Evolutionary conservation across 1,139 yeast species (phyloP).

Genomic region (Petasospora fabianii): DNA sequence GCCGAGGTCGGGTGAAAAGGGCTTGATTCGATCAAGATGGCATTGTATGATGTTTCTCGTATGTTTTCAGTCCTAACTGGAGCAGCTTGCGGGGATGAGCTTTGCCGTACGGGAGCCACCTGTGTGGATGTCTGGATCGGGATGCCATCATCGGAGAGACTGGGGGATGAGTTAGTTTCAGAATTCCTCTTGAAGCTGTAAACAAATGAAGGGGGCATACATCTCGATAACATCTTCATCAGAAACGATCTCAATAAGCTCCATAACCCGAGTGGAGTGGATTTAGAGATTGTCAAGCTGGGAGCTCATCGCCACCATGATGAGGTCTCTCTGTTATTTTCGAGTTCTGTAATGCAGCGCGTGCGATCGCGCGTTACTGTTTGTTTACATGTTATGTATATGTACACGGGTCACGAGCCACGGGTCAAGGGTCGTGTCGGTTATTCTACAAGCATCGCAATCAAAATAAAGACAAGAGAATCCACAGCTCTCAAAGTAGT

Average conservation of each 20-base stretch:
- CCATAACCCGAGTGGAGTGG: conserved; percentile 1
- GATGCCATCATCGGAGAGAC: conserved; percentile 7
- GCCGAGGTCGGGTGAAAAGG: too few species aligned
- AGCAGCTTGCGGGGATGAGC: neutral
- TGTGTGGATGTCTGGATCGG: conserved; percentile 3
- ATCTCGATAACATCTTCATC: conserved; percentile 11
- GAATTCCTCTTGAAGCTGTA: neutral
- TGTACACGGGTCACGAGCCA: too few species aligned
- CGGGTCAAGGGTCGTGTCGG: too few species aligned
- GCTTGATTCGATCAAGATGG: conserved; percentile 3
- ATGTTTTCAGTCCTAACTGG: neutral
- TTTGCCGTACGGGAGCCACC: neutral
- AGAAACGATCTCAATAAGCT: conserved; percentile 5
- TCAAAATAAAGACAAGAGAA: neutral
- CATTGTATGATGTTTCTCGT: conserved; percentile 2
- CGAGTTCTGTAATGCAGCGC: too few species aligned
- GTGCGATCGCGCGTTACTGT: too few species aligned
- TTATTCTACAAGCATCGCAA: neutral
- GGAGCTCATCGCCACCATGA: too few species aligned
- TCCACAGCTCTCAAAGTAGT: neutral
- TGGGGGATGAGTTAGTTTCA: neutral
- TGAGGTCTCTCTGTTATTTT: too few species aligned
- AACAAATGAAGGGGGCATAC: conserved; percentile 3
- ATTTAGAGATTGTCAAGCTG: too few species aligned
- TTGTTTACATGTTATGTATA: too few species aligned